Evolutionary conservation across 2,329 filamentous ascomycete species (phyloP).

Genomic region (Penicillium sp.): DNA sequence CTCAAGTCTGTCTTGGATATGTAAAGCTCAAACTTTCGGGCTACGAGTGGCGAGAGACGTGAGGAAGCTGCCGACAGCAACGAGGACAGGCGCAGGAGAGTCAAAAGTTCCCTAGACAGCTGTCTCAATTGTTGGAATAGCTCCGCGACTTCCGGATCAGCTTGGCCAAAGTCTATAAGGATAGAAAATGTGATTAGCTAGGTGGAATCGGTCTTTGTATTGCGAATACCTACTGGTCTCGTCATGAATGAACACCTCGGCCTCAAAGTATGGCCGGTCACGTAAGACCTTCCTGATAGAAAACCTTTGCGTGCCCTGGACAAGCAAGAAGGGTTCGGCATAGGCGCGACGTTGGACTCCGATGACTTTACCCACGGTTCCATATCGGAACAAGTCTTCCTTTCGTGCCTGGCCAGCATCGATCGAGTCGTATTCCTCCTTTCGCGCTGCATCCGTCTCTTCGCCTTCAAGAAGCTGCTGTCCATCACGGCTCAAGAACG

Average conservation of each 20-base stretch:
- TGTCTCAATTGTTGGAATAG: slow-evolving; percentile 78
- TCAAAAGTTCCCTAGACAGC: slow-evolving; percentile 79
- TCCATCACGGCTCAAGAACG: slow-evolving; percentile 68
- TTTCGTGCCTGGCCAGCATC: slow-evolving; percentile 60
- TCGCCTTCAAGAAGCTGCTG: slow-evolving; percentile 69
- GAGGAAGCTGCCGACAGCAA: slow-evolving; percentile 70
- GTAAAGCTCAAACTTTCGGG: slow-evolving; percentile 78
- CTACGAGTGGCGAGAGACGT: slow-evolving; percentile 75
- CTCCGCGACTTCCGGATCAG: slow-evolving; percentile 63
- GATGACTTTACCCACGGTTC: slow-evolving; percentile 73
- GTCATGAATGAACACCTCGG: slow-evolving; percentile 66
- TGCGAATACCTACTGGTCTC: slow-evolving; percentile 58
- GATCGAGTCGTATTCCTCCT: slow-evolving; percentile 47
- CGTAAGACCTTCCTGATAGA: slow-evolving; percentile 69
- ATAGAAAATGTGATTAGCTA: slow-evolving; percentile 8
- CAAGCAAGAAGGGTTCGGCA: slow-evolving; percentile 74
- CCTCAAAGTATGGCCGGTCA: slow-evolving; percentile 83
- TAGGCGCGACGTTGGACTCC: slow-evolving; percentile 72
- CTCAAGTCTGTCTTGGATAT: slow-evolving; percentile 76
- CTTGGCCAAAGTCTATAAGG: slow-evolving; percentile 38
- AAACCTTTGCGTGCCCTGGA: slow-evolving; percentile 79
- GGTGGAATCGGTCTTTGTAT: not conserved
- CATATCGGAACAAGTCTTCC: slow-evolving; percentile 75
- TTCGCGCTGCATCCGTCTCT: slow-evolving; percentile 49
- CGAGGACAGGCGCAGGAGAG: slow-evolving; percentile 76